Evolutionary conservation across 2,329 filamentous ascomycete species (phyloP), one percentile per base, ranked within the genome.

Genomic region (Aspergillus fijiensis): DNA sequence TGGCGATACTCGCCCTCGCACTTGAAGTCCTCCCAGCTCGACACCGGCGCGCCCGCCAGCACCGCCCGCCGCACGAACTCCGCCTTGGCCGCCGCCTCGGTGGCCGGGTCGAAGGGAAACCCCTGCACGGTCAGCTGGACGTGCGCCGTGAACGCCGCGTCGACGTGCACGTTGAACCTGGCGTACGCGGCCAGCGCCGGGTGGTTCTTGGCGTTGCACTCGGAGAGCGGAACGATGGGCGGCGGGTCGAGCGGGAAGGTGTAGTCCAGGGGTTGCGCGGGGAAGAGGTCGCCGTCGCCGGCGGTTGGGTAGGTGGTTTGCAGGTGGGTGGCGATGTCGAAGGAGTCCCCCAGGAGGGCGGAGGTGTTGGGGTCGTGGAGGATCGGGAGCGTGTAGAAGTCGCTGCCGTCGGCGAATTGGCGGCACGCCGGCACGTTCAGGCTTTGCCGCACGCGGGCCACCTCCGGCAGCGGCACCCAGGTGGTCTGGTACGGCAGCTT

Each of bases 281-380:
- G 81, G 65, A 88, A 84, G 2, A 88, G 76, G 50, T 79, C 70
- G 0, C 79, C 78, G 1, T 68, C 74, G 1, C 80, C 80, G 0
- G 78, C 70, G 31, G 71, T 59, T 0, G 84, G 83, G 57, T 84
- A 86, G 0, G 70, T 77, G 1, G 79, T 72, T 25, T 88, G 80
- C 2, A 89, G 77, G 65, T 87, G 84, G 27, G 81, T 72, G 6
- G 87, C 87, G 61, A 89, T 89, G 55, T 89, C 87, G 67, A 88
- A 87, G 2, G 85, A 85, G 73, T 89, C 87, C 5, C 87, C 87
- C 2, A 88, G 58, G 0, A 77, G 54, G 0, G 72, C 60, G 5
- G 67, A 68, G 0, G 79, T 81, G 19, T 66, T 58, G 0, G 76
- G 69, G 54, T 88, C 83, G 1, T 75, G 65, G 23, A 89, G 70